Evolutionary conservation across 2,329 filamentous ascomycete genomes (phyloP).

Genomic region (Colletotrichum sp.): DNA sequence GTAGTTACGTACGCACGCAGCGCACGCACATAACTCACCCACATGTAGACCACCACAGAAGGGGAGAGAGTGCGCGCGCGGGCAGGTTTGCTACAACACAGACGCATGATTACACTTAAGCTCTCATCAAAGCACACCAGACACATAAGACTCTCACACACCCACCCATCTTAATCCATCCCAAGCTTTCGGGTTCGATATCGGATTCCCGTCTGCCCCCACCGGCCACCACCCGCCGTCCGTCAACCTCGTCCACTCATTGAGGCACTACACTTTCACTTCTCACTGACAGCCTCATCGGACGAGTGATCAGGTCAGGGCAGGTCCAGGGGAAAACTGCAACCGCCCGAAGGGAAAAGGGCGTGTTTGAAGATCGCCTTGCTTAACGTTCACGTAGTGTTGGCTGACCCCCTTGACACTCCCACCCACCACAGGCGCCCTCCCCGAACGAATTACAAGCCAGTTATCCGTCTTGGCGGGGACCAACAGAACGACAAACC

Average conservation of each 20-base stretch:
- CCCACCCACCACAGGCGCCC: background rate
- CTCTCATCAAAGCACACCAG: background rate
- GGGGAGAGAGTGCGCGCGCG: background rate
- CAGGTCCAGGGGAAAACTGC: background rate
- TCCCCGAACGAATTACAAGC: background rate
- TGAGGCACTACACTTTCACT: background rate
- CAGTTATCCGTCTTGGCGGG: background rate
- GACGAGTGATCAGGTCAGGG: background rate
- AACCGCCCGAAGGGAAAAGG: background rate
- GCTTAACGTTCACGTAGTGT: background rate
- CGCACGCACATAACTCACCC: background rate
- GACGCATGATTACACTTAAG: background rate
- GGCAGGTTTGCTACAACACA: background rate
- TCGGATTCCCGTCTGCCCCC: background rate
- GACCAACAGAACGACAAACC: background rate
- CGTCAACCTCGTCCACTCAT: background rate
- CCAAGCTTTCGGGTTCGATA: slow-evolving; percentile 9
- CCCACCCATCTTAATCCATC: background rate
- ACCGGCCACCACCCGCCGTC: background rate
- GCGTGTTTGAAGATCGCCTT: background rate
- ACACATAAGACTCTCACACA: background rate
- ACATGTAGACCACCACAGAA: background rate
- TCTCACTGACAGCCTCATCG: background rate
- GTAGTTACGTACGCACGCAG: background rate
- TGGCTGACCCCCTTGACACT: background rate